Conservation (phyloP, 164 flowering plant genomes). For the Cinnamomum micranthum region DNA sequence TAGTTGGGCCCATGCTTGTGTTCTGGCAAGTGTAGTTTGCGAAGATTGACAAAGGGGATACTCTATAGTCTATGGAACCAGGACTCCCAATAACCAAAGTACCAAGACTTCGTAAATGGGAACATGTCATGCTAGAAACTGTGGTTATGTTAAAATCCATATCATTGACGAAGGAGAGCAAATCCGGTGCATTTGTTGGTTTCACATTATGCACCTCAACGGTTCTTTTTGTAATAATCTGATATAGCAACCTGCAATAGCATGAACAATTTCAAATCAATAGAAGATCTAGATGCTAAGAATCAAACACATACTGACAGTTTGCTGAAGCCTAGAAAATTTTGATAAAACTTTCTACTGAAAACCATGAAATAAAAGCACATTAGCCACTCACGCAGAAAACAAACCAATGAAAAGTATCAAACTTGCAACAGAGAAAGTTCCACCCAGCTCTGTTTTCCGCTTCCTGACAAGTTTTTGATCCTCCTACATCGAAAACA, state of each 20-base stretch:
- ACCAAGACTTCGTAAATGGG: constrained; percentile 72
- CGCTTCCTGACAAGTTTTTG: constrained; percentile 71
- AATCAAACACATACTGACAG: background rate
- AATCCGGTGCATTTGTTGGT: constrained; percentile 80
- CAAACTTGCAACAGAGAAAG: constrained; percentile 85
- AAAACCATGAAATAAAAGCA: background rate
- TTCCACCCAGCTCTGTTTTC: constrained; percentile 96
- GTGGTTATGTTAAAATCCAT: constrained; percentile 90
- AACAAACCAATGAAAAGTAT: constrained; percentile 81
- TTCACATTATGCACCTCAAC: constrained; percentile 80
- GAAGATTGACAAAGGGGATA: constrained; percentile 48
- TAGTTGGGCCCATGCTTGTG: constrained; percentile 76
- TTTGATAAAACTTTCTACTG: background rate
- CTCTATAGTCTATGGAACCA: constrained; percentile 54
- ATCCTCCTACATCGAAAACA: constrained; percentile 55
- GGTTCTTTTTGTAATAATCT: constrained; percentile 64
- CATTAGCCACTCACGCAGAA: constrained; percentile 70
- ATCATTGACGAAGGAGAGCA: constrained; percentile 65
- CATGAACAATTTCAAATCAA: constrained; percentile 24
- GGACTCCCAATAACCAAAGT: constrained; percentile 61
- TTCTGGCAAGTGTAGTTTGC: constrained; percentile 67
- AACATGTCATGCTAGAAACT: constrained; percentile 89
- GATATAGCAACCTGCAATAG: constrained; percentile 80
- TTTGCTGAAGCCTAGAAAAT: too few species aligned
- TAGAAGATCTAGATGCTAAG: constrained; percentile 10